Evolutionary conservation across 2,329 filamentous ascomycete species (phyloP), one percentile per base, ranked within the genome.

Genomic region (Beauveria rudraprayagi): DNA sequence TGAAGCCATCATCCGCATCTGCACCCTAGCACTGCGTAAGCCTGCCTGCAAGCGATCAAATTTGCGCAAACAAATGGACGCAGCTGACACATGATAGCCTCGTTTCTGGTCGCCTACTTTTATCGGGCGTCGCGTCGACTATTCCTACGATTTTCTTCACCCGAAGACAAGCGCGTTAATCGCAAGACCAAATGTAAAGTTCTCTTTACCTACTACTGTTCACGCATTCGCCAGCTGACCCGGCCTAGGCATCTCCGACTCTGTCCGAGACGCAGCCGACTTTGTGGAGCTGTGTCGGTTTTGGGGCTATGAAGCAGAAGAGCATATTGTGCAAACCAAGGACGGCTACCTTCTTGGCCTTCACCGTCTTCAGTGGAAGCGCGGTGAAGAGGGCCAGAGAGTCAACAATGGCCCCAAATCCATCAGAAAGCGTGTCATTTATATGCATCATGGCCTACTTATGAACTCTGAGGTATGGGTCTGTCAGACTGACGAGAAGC

Each of bases 391-490:
- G 70, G 84, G 85, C n/a, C 77, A 81, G 59, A 84, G 84, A 65
- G 89, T 96, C 68, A 97, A 97, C 71, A 78, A 80, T 56, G 89
- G 89, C 0, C 80, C 81, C 1, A 80, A 81, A 41, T 87, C 87
- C 68, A 67, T 89, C 30, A 83, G 82, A 74, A 97, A 97, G 77
- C 89, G 87, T 67, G 90, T 97, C 54, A 87, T 94, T 7, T 99
- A 97, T 72, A 78, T 99, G 65, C 94, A 99, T 70, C 94, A 99
- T 74, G 94, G 93, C 9, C 81, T 99, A 62, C 83, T 99, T 70
- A 99, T 99, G 94, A 97, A 97, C 75, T 96, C 92, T 68, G 94
- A 99, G 74, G 93, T 99, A 40, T 99, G 94, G 94, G 91, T 97
- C 9, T 95, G 91, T 70, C 77, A 93, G 70, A 96, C 93, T 0